Evolutionary conservation across 768 basidiomycete genomes (phyloP), one percentile per base, ranked within the genome.

Genomic region (Paxillus involutus): DNA sequence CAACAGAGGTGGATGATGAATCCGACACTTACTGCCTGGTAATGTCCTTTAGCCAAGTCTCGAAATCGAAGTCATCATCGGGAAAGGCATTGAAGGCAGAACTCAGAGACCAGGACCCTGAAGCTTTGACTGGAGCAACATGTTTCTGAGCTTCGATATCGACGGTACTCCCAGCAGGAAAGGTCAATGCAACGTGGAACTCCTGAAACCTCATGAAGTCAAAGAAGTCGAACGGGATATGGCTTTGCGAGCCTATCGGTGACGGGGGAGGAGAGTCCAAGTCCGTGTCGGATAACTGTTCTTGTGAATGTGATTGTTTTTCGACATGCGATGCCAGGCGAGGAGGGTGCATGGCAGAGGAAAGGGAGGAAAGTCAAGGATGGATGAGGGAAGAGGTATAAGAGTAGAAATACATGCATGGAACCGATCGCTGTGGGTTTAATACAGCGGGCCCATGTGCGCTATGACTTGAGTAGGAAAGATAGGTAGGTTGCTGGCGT

Each of bases 171-270:
- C 36, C 24, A 21, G 17, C 19, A 17, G 2, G 32, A 12, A 59
- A 0, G 75, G 73, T 43, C 71, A 32, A 3, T 8, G 32, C 3
- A 14, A 69, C 3, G 68, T 32, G 68, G 6, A 84, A 71, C 43
- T 72, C 58, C 3, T 59, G 63, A 30, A 80, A 74, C 14, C 80
- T 82, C 19, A 62, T 58, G 4, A 75, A 78, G 60, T 84, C 81
- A 56, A 84, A 82, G 57, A 71, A 74, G 39, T 74, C 76, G 11
- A 80, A 58, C n/a, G 73, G 67, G 13, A 81, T 75, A 49, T 61
- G 72, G 41, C 26, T 44, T 19, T 24, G 21, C 17, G 5, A 3
- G 19, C 5, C 16, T 10, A 2, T 44, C 42, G 42, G 16, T 44
- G 42, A n/a, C 13, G 5, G 26, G 14, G 6, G 10, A 42, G 42